These are phyloP conservation scores for Fusarium sp. DNA, from an alignment of 2,329 filamentous ascomycete species.

Conservation along the genomic window DNA sequence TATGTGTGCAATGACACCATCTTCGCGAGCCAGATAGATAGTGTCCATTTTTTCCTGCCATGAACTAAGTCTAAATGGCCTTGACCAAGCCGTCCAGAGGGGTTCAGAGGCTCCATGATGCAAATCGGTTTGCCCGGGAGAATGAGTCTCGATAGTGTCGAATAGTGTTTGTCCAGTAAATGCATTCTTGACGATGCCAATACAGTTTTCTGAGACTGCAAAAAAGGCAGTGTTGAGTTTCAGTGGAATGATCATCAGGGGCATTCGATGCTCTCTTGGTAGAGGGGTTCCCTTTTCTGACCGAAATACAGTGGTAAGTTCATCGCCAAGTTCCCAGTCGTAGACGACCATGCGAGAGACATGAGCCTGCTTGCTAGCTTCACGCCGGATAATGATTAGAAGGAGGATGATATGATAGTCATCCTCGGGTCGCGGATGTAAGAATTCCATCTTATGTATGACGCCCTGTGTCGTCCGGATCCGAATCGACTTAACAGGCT, in stretches of 20 bases:
- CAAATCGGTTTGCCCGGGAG: slow-evolving; percentile 57
- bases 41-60: slow-evolving; percentile 77
- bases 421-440: slow-evolving; percentile 76
- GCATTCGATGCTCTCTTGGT: slow-evolving; percentile 66
- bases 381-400: slow-evolving; percentile 66
- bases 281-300: slow-evolving; percentile 63
- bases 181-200: slow-evolving; percentile 68
- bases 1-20: slow-evolving; percentile 81
- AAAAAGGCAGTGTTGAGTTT: slow-evolving; percentile 78
- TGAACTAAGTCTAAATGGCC: slow-evolving; percentile 74
- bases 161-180: slow-evolving; percentile 64
- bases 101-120: slow-evolving; percentile 64
- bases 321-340: slow-evolving; percentile 69
- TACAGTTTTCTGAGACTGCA: slow-evolving; percentile 70
- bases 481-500: slow-evolving; percentile 66
- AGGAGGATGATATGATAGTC: slow-evolving; percentile 81
- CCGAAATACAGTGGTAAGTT: slow-evolving; percentile 59
- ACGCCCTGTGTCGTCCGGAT: slow-evolving; percentile 70
- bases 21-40: slow-evolving; percentile 88
- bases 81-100: slow-evolving; percentile 87
- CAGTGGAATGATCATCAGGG: slow-evolving; percentile 78
- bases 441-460: slow-evolving; percentile 89
- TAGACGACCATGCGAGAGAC: slow-evolving; percentile 66
- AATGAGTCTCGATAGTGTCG: slow-evolving; percentile 57
- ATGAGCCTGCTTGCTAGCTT: slow-evolving; percentile 43